Conservation (phyloP, 768 basidiomycete species). For the Hygrophoropsis aurantiaca region DNA sequence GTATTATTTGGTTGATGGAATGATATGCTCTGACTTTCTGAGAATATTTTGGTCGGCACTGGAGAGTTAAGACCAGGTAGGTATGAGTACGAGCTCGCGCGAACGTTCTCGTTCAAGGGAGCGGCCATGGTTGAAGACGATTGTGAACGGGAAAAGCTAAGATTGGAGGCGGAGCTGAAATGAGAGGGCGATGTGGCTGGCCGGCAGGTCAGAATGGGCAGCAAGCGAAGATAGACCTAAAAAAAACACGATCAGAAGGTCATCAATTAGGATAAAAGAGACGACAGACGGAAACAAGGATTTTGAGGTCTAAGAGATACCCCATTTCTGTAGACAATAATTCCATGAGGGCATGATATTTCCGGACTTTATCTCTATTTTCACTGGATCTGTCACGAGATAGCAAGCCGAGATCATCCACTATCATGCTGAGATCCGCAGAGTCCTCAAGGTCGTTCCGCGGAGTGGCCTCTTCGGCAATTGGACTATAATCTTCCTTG, state of each 20-base stretch:
- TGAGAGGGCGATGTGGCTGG: constrained; percentile 15
- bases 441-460: neutral
- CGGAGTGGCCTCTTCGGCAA: neutral
- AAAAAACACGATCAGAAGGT: constrained; percentile 3
- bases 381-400: neutral
- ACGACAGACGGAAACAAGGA: constrained; percentile 67
- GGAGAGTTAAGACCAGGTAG: constrained; percentile 16
- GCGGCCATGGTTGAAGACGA: constrained; percentile 40
- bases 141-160: constrained; percentile 35
- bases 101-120: constrained; percentile 42
- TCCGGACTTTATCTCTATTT: constrained; percentile 46
- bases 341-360: constrained; percentile 80
- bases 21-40: constrained; percentile 8
- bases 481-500: constrained; percentile 12
- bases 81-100: constrained; percentile 47
- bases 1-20: constrained; percentile 1
- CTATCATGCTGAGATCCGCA: neutral
- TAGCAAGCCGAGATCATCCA: neutral
- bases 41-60: constrained; percentile 17
- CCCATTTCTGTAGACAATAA: constrained; percentile 81
- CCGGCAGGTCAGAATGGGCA: constrained; percentile 46
- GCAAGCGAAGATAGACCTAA: constrained; percentile 65
- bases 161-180: constrained; percentile 22
- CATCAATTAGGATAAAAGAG: constrained; percentile 1
- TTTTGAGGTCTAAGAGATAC: constrained; percentile 77